Evolutionary conservation across 2,329 filamentous ascomycete species (phyloP), one percentile per base, ranked within the genome.

Genomic region (Pseudogymnoascus sp.): DNA sequence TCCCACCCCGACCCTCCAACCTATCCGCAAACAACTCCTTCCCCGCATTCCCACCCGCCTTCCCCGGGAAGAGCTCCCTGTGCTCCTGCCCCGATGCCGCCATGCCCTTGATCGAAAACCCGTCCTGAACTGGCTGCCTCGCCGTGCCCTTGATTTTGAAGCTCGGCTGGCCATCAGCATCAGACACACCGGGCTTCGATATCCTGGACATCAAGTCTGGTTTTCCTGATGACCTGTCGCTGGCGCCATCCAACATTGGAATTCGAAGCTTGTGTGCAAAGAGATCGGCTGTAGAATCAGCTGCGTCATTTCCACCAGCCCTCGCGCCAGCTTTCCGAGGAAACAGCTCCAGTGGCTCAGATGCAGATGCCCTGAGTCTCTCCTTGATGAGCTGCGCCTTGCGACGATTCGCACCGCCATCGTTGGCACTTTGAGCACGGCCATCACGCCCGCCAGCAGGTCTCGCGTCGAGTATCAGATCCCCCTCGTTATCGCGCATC

Each of bases 1-100:
- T 81, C 65, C 80, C 79, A 13, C 83, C 80, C 67, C 85, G 79
- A 1, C 83, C 84, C 62, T 85, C 82, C 25, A 85, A 71, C 67
- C 78, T 85, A 65, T 85, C 82, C 1, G 82, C 80, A 70, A 92
- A 90, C 14, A 91, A 75, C 72, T 92, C 89, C 75, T 90, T 91
- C 61, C 84, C 85, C 1, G 81, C 76, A 71, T 90, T 90, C 68
- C 68, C 73, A 25, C 78, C 79, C 51, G 85, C 83, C 68, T 85
- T 88, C 14, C 80, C 80, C 0, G 89, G 89, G 69, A 92, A 92
- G 19, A 92, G 74, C 73, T 92, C 89, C 68, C 84, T 87, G 1
- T 80, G 82, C 6, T 71, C 79, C 69, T 76, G 78, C 5, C 75
- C 75, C 1, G 79, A 78, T 1, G 87, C 87, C 10, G 84, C 85